Evolutionary conservation across 495 filamentous ascomycete genomes (phyloP).

Genomic region (Aspergillus campestris): DNA sequence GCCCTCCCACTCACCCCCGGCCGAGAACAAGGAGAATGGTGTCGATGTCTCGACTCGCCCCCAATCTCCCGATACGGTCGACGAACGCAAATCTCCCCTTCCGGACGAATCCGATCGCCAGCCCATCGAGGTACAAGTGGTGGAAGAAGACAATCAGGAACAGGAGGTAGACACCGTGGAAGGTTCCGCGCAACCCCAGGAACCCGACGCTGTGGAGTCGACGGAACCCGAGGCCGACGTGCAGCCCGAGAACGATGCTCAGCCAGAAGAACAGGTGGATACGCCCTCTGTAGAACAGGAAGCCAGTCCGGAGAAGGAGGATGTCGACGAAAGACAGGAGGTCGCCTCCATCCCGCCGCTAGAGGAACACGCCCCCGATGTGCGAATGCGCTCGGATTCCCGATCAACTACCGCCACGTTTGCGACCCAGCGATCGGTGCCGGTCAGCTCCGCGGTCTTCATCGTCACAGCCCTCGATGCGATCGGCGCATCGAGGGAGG

Average conservation of each 20-base stretch:
- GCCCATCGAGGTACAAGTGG: constrained; percentile 18
- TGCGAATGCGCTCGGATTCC: constrained; percentile 47
- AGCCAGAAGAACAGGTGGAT: constrained; percentile 1
- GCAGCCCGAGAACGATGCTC: constrained; percentile 9
- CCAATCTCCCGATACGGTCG: constrained; percentile 19
- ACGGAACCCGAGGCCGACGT: constrained; percentile 9
- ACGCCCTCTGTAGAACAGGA: constrained; percentile 2
- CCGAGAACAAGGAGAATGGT: constrained; percentile 24
- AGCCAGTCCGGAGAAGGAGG: constrained; percentile 4
- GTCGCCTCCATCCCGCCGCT: constrained; percentile 5
- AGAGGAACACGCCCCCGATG: constrained; percentile 24
- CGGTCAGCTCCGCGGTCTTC: constrained; percentile 90
- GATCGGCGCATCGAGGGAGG: constrained; percentile 84
- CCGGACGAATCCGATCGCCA: constrained; percentile 23
- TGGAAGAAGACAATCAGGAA: constrained; percentile 6
- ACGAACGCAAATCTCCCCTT: constrained; percentile 25
- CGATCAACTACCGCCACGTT: constrained; percentile 48
- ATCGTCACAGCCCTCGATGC: constrained; percentile 85
- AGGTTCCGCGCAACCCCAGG: constrained; percentile 10
- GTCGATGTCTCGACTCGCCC: constrained; percentile 22
- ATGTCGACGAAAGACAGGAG: constrained; percentile 4
- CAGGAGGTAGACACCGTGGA: constrained; percentile 12
- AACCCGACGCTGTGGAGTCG: constrained; percentile 12
- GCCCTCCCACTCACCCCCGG: constrained; percentile 23
- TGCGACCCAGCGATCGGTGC: constrained; percentile 42